Conservation (phyloP, 148 eudicot species). For the Nyssa sinensis region DNA sequence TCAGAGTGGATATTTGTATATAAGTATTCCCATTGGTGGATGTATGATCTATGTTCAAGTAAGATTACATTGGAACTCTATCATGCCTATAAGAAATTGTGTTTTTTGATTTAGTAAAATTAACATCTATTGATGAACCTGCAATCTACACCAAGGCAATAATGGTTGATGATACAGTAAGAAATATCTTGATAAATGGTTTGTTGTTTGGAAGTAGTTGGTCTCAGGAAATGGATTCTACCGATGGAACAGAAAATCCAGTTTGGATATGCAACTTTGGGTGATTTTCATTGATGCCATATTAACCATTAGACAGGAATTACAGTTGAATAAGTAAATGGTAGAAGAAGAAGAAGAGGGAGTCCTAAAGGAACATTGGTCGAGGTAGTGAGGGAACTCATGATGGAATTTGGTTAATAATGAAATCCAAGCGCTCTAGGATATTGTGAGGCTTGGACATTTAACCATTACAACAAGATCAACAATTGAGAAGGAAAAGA, state of each 20-base stretch:
- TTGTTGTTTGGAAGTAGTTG: no score
- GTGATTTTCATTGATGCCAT: no score
- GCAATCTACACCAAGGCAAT: background rate
- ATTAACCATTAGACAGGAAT: no score
- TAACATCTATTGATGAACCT: background rate
- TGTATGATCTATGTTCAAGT: conserved; percentile 54
- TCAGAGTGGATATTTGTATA: conserved; percentile 5
- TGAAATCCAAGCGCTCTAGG: background rate
- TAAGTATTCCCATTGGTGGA: conserved; percentile 9
- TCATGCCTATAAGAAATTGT: background rate
- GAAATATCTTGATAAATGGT: no score
- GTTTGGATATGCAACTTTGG: no score
- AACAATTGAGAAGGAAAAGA: background rate
- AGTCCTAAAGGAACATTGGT: background rate
- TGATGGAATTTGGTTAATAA: background rate
- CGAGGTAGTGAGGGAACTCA: background rate
- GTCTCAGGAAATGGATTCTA: no score
- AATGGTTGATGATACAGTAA: no score
- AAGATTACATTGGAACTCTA: conserved; percentile 16
- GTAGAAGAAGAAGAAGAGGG: background rate
- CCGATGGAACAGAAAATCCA: no score
- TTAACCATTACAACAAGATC: no score
- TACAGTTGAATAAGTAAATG: no score
- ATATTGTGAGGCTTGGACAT: background rate
- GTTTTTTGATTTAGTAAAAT: background rate